Conservation (phyloP, 108 stramenopile genomes). For the Nitzschia sp. region DNA sequence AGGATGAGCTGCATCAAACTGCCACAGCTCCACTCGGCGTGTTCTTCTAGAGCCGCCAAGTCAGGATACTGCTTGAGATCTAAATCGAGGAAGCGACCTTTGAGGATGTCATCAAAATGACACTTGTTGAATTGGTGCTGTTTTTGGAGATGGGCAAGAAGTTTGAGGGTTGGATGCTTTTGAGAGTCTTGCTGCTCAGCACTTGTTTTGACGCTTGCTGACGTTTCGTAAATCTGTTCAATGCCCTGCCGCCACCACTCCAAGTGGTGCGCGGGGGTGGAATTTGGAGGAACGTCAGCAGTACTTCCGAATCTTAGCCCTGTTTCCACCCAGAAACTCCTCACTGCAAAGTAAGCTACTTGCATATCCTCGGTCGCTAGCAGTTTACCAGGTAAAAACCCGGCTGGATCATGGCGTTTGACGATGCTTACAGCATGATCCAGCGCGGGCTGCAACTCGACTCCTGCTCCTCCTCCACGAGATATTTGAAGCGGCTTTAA, state of each 20-base stretch:
- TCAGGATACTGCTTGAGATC: constrained; percentile 24
- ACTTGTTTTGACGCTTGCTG: not conserved
- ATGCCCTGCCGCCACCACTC: constrained; percentile 29
- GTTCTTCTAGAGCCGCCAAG: constrained; percentile 15
- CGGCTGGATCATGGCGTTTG: constrained; percentile 28
- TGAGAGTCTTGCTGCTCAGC: not conserved
- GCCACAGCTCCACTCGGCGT: constrained; percentile 25
- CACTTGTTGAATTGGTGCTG: not conserved
- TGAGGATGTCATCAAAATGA: constrained; percentile 29
- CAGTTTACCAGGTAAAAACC: constrained; percentile 28
- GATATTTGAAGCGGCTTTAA: no score
- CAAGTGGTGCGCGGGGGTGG: constrained; percentile 23
- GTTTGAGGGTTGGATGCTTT: constrained; percentile 31
- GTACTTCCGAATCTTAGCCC: constrained; percentile 29
- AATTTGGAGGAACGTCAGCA: not conserved
- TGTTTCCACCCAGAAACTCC: constrained; percentile 41
- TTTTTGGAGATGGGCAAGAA: constrained; percentile 1
- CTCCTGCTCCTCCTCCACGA: no score
- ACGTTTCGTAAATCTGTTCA: not conserved
- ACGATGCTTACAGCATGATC: constrained; percentile 12
- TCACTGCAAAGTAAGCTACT: constrained; percentile 25
- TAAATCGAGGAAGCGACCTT: constrained; percentile 25
- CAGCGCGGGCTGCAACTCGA: not conserved
- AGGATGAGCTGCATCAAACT: constrained; percentile 24
- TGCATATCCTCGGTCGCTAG: constrained; percentile 17